These are phyloP conservation scores for Alternaria incomplexa DNA, from an alignment of 2,329 filamentous ascomycete species.

Conservation along the genomic window DNA sequence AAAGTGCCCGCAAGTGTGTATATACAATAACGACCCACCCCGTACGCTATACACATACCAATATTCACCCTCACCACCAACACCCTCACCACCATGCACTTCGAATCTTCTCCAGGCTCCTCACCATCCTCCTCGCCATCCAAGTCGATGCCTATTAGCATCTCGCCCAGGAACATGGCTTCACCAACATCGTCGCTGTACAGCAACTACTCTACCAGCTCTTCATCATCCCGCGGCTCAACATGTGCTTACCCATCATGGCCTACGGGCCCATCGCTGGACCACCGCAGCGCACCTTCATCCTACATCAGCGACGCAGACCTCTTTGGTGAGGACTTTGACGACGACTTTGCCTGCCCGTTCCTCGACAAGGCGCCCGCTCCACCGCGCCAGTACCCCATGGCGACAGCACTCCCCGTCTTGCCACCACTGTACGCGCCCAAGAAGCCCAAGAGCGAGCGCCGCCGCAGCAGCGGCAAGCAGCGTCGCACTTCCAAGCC, in stretches of 20 bases:
- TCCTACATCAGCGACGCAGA: conserved; percentile 52
- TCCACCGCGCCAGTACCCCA: conserved; percentile 46
- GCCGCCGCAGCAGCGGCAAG: conserved; percentile 50
- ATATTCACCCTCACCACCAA: conserved; percentile 13
- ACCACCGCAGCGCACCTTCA: conserved; percentile 45
- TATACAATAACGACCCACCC: conserved; percentile 37
- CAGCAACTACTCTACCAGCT: conserved; percentile 43
- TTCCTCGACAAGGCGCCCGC: conserved; percentile 50
- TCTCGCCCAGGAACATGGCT: conserved; percentile 43
- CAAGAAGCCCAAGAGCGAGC: conserved; percentile 50
- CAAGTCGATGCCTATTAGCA: conserved; percentile 48
- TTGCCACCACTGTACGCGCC: conserved; percentile 48
- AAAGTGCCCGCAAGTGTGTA: conserved; percentile 31
- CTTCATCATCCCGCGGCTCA: conserved; percentile 38
- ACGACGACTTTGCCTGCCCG: conserved; percentile 39
- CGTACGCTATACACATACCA: conserved; percentile 19
- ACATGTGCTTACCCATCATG: conserved; percentile 51
- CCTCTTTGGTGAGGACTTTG: conserved; percentile 48
- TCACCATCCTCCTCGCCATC: conserved; percentile 46
- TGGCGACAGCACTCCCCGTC: conserved; percentile 46
- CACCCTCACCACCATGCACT: conserved; percentile 38
- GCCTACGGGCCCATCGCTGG: conserved; percentile 47
- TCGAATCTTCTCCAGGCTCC: conserved; percentile 44
- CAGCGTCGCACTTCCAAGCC: conserved; percentile 49
- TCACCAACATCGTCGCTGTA: conserved; percentile 45